Evolutionary conservation across 805 yeast species (phyloP).

Genomic region (Metschnikowia arizonensis): DNA sequence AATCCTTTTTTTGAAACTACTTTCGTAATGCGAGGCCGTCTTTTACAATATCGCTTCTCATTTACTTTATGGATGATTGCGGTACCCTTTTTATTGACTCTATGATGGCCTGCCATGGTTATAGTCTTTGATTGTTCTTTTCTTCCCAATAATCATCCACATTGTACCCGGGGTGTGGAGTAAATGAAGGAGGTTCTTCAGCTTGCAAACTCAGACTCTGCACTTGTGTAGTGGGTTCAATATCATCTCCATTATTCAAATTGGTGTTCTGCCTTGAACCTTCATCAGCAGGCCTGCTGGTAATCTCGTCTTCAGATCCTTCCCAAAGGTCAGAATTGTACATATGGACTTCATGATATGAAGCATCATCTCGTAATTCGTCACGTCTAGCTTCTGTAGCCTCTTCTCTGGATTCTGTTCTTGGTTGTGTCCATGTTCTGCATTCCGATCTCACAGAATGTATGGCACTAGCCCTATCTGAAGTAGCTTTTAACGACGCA

Average conservation of each 20-base stretch:
- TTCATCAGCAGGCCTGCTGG: conserved; percentile 1
- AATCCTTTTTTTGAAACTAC: neutral
- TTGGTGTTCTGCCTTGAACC: neutral
- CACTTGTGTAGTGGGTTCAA: neutral
- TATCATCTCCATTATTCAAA: neutral
- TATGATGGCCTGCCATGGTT: too few relatives aligned
- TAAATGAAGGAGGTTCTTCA: conserved; percentile 40
- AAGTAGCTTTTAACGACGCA: neutral
- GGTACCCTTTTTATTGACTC: too few relatives aligned
- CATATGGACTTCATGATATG: neutral
- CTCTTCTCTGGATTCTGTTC: neutral
- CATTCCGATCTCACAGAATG: neutral
- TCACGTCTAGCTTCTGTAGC: neutral
- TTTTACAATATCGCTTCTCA: too few relatives aligned
- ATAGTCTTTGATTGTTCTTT: neutral
- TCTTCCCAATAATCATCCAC: conserved; percentile 48
- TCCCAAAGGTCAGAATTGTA: conserved; percentile 3
- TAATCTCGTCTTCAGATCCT: neutral
- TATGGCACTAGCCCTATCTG: neutral
- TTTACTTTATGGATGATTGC: too few relatives aligned
- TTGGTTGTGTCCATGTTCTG: neutral
- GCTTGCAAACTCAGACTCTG: neutral
- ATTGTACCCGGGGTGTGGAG: conserved; percentile 43
- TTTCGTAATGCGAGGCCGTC: too few relatives aligned
- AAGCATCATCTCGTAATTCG: conserved; percentile 2